phyloP scores from a whole-genome alignment of 192 early-diverging fungal species.

The Entomortierella chlamydospora region DNA sequence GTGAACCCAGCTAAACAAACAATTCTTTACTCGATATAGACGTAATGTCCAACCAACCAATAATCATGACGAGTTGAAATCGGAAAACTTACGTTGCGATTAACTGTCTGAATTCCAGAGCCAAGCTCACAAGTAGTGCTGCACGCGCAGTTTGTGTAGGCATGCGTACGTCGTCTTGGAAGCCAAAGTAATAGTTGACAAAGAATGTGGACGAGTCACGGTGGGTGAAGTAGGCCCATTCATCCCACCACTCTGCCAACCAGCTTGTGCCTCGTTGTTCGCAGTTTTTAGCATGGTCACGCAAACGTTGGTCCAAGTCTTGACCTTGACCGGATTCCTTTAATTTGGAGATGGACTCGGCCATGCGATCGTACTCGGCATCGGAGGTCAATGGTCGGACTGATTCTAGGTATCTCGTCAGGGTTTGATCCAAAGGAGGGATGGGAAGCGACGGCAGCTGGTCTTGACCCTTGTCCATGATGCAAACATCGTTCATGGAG shows the following conservation, averaged over 20 bases:
- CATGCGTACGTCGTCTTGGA: constrained; percentile 50
- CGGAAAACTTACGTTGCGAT: constrained; percentile 46
- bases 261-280: constrained; percentile 59
- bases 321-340: constrained; percentile 27
- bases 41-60: no score
- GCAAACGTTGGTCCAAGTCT: constrained; percentile 45
- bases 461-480: constrained; percentile 52
- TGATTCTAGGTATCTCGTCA: constrained; percentile 59
- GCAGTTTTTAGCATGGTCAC: constrained; percentile 57
- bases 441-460: constrained; percentile 63
- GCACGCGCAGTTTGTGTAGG: constrained; percentile 49
- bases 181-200: constrained; percentile 54
- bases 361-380: constrained; percentile 60
- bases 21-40: no score
- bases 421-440: constrained; percentile 67
- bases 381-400: constrained; percentile 59
- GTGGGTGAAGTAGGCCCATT: constrained; percentile 50
- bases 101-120: constrained; percentile 45
- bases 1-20: no score
- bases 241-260: constrained; percentile 54
- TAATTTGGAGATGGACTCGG: constrained; percentile 56
- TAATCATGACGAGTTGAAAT: no score
- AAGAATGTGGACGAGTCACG: constrained; percentile 53
- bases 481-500: constrained; percentile 1
- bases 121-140: constrained; percentile 36